Evolutionary conservation across 2,329 filamentous ascomycete species (phyloP).

Genomic region (Cucurbitaria berberidis): DNA sequence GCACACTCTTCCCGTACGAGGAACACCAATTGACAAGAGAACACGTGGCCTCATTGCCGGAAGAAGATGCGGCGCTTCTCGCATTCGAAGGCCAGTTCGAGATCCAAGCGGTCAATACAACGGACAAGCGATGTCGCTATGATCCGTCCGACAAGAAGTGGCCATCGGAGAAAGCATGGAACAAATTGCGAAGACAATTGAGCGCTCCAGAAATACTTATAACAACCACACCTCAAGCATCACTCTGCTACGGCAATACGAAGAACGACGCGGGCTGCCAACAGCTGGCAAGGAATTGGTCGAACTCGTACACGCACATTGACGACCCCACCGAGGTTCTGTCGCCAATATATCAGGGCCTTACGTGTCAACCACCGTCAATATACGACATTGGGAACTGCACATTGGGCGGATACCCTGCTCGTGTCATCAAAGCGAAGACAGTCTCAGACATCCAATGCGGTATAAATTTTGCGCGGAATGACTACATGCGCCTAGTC

Average conservation of each 20-base stretch:
- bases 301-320: constrained; percentile 25
- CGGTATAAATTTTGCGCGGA: constrained; percentile 37
- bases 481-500: constrained; percentile 33
- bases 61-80: constrained; percentile 28
- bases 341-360: constrained; percentile 36
- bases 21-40: constrained; percentile 31
- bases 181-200: constrained; percentile 27
- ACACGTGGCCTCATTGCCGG: constrained; percentile 27
- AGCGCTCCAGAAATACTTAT: constrained; percentile 29
- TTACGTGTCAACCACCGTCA: constrained; percentile 33
- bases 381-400: constrained; percentile 30
- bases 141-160: constrained; percentile 29
- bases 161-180: constrained; percentile 33
- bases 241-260: constrained; percentile 26
- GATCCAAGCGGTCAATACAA: constrained; percentile 15
- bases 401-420: constrained; percentile 35
- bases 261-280: constrained; percentile 32
- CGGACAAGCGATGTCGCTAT: constrained; percentile 27
- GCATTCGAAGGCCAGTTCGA: constrained; percentile 26
- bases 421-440: constrained; percentile 31
- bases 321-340: constrained; percentile 35
- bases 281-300: constrained; percentile 26
- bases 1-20: constrained; percentile 29
- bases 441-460: constrained; percentile 35
- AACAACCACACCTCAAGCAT: constrained; percentile 26